These are phyloP conservation scores for Narthecium ossifragum DNA, from an alignment of 106 monocot species.

Conservation along the genomic window DNA sequence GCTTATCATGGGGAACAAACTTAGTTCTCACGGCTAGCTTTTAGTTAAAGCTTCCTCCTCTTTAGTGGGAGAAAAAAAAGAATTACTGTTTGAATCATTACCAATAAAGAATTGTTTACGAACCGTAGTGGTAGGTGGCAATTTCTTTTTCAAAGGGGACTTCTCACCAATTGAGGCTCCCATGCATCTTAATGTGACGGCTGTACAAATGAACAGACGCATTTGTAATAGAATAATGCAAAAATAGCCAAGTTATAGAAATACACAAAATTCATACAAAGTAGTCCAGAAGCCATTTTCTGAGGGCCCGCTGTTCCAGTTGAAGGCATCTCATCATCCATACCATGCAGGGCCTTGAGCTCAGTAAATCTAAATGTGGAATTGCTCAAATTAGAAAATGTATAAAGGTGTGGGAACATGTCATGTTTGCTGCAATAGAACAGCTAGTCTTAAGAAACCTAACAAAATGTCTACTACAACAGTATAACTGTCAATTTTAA, in stretches of 20 bases:
- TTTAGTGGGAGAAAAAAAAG: background rate
- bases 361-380: constrained; percentile 56
- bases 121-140: constrained; percentile 89
- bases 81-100: background rate
- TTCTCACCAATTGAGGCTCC: constrained; percentile 94
- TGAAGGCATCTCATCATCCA: constrained; percentile 73
- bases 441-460: too few species aligned
- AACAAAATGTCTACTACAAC: too few species aligned
- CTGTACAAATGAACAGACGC: constrained; percentile 28
- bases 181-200: constrained; percentile 78
- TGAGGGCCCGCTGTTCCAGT: constrained; percentile 46
- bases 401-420: too few species aligned
- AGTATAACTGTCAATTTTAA: too few species aligned
- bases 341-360: constrained; percentile 62
- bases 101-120: constrained; percentile 14
- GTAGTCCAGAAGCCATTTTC: constrained; percentile 73
- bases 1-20: background rate
- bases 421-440: too few species aligned
- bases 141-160: constrained; percentile 56
- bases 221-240: background rate
- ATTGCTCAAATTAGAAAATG: too few species aligned
- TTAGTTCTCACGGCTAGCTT: too few species aligned
- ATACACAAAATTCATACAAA: constrained; percentile 39
- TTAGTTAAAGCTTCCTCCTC: too few species aligned
- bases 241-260: background rate